Base-by-base conservation (phyloP, 805 yeast genomes). In the Wickerhamiella sergipiensis region DNA sequence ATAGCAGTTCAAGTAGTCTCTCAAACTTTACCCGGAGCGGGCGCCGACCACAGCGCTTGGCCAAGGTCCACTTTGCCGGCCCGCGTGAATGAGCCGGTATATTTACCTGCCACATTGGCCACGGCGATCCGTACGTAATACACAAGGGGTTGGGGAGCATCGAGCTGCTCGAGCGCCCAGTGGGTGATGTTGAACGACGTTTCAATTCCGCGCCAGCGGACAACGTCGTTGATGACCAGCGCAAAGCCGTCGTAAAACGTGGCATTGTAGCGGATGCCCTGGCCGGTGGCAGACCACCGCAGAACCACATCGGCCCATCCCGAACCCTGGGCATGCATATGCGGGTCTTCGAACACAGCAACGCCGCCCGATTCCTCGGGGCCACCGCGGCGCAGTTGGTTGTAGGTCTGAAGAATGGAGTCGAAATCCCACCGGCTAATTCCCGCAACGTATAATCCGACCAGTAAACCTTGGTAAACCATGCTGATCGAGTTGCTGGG, bases 381-480 rank as follows among this genome's bases (percentile, higher is more conserved):
- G 58, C 85, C 95, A 18, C 83, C 83, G 57, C 97, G 71, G 51
- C 79, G 64, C 44, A 89, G 64, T 2, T 85, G 74, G 4, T 72
- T 67, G 23, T 75, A 75, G 0, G 95, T 85, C 61, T 90, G 96
- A 1, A 85, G 79, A 51, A 90, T 79, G 13, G 95, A 80, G 2
- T 94, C 97, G 60, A 84, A 80, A 51, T 92, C 97, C 98, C 98
- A 90, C 51, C 94, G 71, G 0, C 94, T 78, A 1, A 86, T 79
- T 0, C 98, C 98, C 21, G 89, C 83, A 6, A 88, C 71, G 47
- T 84, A 73, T 45, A 90, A 69, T 0, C 97, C 98, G 0, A 86
- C 63, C 22, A 90, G 68, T 0, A 90, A 75, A 1, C 97, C 97
- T 63, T 89, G 96, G 61, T 85, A 83, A 8, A 83, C 59, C 57